Evolutionary conservation across 2,329 filamentous ascomycete species (phyloP).

Genomic region (Paradendryphiella salina): DNA sequence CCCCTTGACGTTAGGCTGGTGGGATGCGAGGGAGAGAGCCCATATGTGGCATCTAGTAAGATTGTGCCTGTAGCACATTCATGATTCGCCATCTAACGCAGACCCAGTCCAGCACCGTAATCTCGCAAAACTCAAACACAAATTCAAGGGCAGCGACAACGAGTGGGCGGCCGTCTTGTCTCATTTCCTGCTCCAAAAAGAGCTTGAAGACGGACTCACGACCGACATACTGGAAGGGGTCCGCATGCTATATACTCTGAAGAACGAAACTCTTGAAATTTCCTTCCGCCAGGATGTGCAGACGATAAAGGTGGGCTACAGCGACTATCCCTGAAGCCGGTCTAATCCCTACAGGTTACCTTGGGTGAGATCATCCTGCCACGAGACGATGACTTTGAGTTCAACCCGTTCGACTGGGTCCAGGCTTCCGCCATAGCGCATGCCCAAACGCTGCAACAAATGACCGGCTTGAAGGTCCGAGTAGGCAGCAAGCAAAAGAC

Average conservation of each 20-base stretch:
- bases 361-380: slow-evolving; percentile 67
- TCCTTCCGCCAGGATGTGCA: slow-evolving; percentile 64
- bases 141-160: slow-evolving; percentile 47
- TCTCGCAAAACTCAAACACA: slow-evolving; percentile 37
- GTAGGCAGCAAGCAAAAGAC: slow-evolving; percentile 57
- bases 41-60: slow-evolving; percentile 63
- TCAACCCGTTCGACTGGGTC: slow-evolving; percentile 73
- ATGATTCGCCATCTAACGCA: slow-evolving; percentile 27
- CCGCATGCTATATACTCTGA: slow-evolving; percentile 62
- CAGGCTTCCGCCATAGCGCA: slow-evolving; percentile 59
- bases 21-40: slow-evolving; percentile 67
- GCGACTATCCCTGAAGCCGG: not conserved
- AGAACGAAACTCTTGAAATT: slow-evolving; percentile 59
- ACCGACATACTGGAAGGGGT: slow-evolving; percentile 57
- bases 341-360: slow-evolving; percentile 48
- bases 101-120: slow-evolving; percentile 41
- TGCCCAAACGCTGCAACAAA: slow-evolving; percentile 50
- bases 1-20: slow-evolving; percentile 68
- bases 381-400: slow-evolving; percentile 60
- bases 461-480: slow-evolving; percentile 51
- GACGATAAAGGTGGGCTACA: slow-evolving; percentile 65
- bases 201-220: slow-evolving; percentile 49
- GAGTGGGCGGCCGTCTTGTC: slow-evolving; percentile 69
- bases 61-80: slow-evolving; percentile 30
- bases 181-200: slow-evolving; percentile 57